These are phyloP conservation scores for Termitomyces sp. DNA, from an alignment of 768 basidiomycete species.

Conservation along the genomic window DNA sequence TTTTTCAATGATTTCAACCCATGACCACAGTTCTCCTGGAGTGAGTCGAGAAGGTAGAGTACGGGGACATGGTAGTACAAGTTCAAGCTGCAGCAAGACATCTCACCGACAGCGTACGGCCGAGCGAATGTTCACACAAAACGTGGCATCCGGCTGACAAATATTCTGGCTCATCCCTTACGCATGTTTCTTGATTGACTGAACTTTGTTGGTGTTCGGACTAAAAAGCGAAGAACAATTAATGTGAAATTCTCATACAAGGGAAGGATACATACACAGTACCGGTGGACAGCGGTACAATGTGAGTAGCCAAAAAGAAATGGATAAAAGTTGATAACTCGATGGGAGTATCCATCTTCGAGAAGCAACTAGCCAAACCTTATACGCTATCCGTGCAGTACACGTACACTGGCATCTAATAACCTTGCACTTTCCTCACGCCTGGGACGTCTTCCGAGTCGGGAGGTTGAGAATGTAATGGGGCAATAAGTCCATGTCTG, in stretches of 20 bases:
- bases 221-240: background rate
- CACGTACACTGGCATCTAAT: background rate
- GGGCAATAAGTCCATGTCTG: background rate
- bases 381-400: background rate
- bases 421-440: background rate
- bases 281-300: background rate
- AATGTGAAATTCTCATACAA: background rate
- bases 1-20: background rate
- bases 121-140: background rate
- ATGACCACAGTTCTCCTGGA: background rate
- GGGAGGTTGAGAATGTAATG: background rate
- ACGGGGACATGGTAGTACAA: background rate
- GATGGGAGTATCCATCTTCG: background rate
- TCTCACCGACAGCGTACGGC: background rate
- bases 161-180: background rate
- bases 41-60: background rate
- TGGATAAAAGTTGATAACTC: background rate
- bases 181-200: background rate
- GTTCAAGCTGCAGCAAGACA: background rate
- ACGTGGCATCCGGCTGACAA: slow-evolving; percentile 1
- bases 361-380: background rate
- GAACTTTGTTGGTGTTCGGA: background rate
- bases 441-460: background rate
- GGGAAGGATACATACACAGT: background rate
- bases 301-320: background rate